A percentile compares a stretch with the other conserved stretches of the same genome.
phyloP scores from a whole-genome alignment of 2,329 filamentous ascomycete species.

The Nannizziopsis barbatae region DNA sequence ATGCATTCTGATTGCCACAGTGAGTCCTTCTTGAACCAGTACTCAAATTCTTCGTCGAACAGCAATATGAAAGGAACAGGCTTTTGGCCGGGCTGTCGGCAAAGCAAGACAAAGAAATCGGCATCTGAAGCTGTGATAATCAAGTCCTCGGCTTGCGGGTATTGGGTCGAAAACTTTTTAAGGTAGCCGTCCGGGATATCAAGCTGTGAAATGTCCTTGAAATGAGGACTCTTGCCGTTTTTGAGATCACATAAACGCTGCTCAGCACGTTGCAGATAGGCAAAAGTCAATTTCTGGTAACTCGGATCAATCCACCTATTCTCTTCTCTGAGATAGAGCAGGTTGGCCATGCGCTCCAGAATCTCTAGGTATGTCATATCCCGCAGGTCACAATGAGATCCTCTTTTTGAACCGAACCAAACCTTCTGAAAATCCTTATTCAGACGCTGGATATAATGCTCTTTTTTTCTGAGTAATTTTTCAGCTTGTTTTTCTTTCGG shows the following conservation, averaged over 20 bases:
- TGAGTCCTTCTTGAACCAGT: constrained; percentile 99
- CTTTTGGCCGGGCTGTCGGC: constrained; percentile 85
- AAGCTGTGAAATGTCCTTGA: constrained; percentile 88
- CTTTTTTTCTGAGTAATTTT: constrained; percentile 75
- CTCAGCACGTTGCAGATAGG: constrained; percentile 92
- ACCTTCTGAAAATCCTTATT: constrained; percentile 96
- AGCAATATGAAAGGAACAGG: constrained; percentile 89
- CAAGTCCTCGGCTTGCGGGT: constrained; percentile 77
- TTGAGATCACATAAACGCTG: constrained; percentile 70
- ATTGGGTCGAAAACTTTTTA: constrained; percentile 65
- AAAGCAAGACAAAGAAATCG: constrained; percentile 89
- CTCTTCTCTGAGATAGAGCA: constrained; percentile 86
- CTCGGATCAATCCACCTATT: constrained; percentile 82
- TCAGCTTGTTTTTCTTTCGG: constrained; percentile 87
- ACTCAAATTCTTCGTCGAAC: constrained; percentile 95
- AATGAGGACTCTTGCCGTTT: constrained; percentile 60
- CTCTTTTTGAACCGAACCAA: constrained; percentile 96
- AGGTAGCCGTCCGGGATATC: constrained; percentile 67
- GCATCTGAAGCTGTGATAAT: constrained; percentile 97
- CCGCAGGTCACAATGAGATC: constrained; percentile 65
- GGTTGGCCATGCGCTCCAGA: constrained; percentile 70
- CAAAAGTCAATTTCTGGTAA: constrained; percentile 69
- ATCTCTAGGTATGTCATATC: constrained; percentile 67
- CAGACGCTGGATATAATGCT: constrained; percentile 88
- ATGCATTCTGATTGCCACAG: constrained; percentile 98